These are phyloP conservation scores for Arctium minus DNA, from an alignment of 129 eudicot genomes.

Conservation along the genomic window DNA sequence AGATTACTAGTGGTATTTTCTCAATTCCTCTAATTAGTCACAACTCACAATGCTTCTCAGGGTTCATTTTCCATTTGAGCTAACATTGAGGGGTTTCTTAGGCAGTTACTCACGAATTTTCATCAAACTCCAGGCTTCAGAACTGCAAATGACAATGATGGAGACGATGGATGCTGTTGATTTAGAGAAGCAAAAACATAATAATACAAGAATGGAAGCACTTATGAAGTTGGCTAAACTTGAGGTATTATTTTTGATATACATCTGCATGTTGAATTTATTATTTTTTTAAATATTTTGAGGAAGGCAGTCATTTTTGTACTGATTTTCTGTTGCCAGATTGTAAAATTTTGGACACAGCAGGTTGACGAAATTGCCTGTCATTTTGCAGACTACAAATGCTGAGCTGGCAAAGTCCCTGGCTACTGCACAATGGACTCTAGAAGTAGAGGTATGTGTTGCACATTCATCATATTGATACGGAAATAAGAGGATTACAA, in stretches of 20 bases:
- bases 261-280: background rate
- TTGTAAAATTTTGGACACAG: slow-evolving; percentile 6
- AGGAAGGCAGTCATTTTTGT: background rate
- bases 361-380: slow-evolving; percentile 8
- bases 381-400: slow-evolving; percentile 67
- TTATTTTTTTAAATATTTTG: slow-evolving; percentile 7
- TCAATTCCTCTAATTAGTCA: background rate
- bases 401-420: slow-evolving; percentile 86
- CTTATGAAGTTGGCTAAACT: slow-evolving; percentile 70
- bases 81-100: background rate
- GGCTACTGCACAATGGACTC: slow-evolving; percentile 73
- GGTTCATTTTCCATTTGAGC: background rate
- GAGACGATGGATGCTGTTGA: slow-evolving; percentile 95
- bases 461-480: no score
- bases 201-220: slow-evolving; percentile 88
- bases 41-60: background rate
- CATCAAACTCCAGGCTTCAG: slow-evolving; percentile 59
- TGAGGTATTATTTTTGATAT: slow-evolving; percentile 49
- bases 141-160: slow-evolving; percentile 81
- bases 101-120: background rate
- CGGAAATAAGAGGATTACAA: no score
- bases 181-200: slow-evolving; percentile 91
- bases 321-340: slow-evolving; percentile 1
- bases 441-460: slow-evolving; percentile 70
- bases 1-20: background rate